Percentiles rank a stretch among this genome's conserved stretches.
phyloP scores from a whole-genome alignment of 305 asterid genomes.

The Fraxinus dipetala region DNA sequence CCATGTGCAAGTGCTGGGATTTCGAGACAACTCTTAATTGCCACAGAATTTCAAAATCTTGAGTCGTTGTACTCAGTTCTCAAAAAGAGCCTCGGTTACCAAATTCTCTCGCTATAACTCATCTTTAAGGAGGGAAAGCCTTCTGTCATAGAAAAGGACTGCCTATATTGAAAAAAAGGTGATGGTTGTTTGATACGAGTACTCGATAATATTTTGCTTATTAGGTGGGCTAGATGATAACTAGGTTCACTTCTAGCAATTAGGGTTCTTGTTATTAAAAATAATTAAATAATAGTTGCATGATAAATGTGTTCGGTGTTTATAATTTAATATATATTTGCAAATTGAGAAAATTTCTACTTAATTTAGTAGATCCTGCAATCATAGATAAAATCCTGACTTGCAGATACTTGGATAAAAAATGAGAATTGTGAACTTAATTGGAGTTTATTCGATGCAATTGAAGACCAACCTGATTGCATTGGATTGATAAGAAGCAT shows the following conservation, averaged over 20 bases:
- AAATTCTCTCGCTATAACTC: background rate
- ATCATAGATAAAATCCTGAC: background rate
- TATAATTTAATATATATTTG: background rate
- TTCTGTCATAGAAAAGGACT: background rate
- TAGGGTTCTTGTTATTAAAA: too few relatives aligned
- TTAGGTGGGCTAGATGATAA: too few relatives aligned
- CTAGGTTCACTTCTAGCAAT: too few relatives aligned
- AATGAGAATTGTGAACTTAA: background rate
- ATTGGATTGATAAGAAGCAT: background rate
- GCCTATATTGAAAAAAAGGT: background rate
- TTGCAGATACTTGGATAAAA: background rate
- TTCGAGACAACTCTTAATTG: conserved; percentile 19
- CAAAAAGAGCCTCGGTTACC: conserved; percentile 1
- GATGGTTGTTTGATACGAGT: background rate
- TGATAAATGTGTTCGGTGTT: too few relatives aligned
- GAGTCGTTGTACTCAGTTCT: background rate
- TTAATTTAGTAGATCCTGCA: background rate
- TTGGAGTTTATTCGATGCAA: too few relatives aligned
- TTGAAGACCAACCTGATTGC: background rate
- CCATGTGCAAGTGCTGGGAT: conserved; percentile 28
- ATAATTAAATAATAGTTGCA: too few relatives aligned
- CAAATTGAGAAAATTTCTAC: background rate
- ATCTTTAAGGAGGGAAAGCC: background rate
- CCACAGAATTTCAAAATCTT: background rate
- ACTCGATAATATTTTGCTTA: background rate